phyloP scores from a whole-genome alignment of 768 basidiomycete genomes.

The Lactarius quietus region DNA sequence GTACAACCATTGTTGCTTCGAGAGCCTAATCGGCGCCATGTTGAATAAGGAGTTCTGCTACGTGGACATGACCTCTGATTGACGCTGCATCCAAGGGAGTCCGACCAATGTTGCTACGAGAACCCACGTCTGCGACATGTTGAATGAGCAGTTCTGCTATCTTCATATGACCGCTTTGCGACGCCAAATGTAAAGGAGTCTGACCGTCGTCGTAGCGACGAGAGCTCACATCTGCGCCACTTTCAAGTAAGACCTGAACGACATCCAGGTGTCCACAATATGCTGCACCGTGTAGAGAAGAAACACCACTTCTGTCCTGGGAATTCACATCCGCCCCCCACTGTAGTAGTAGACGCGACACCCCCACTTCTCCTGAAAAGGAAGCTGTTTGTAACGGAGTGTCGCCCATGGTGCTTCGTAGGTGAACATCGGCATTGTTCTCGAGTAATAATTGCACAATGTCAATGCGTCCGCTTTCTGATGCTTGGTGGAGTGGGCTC shows the following conservation, averaged over 20 bases:
- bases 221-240: too few species aligned
- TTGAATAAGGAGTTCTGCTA: too few species aligned
- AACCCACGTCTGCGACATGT: too few species aligned
- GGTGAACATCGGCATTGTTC: not conserved
- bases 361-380: not conserved
- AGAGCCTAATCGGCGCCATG: not conserved
- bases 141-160: too few species aligned
- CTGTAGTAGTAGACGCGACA: not conserved
- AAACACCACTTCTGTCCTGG: not conserved
- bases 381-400: not conserved
- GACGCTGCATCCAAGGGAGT: not conserved
- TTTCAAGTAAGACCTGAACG: not conserved
- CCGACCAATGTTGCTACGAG: too few species aligned
- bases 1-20: not conserved
- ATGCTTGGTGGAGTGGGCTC: not conserved
- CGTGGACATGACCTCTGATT: fast-evolving
- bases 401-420: too few species aligned
- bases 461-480: not conserved
- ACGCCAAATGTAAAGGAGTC: too few species aligned
- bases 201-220: too few species aligned
- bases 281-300: not conserved
- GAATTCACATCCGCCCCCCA: not conserved
- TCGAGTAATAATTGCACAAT: not conserved
- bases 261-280: not conserved
- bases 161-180: too few species aligned